Evolutionary conservation across 768 basidiomycete species (phyloP), one percentile per base, ranked within the genome.

Genomic region (Naganishia vishniacii): DNA sequence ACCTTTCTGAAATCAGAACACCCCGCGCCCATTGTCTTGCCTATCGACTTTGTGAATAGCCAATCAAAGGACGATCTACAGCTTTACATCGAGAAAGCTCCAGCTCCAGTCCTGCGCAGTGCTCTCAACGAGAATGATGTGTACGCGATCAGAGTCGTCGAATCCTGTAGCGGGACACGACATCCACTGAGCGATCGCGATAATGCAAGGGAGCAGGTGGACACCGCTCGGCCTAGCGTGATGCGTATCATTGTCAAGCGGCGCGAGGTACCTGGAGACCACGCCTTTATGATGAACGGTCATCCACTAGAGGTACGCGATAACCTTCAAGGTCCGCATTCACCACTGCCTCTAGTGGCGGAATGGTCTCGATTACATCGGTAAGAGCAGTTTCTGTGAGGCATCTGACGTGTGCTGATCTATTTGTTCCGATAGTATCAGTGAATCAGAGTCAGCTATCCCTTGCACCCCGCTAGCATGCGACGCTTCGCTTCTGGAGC

Each of bases 121-220:
- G 53, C 53, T 2, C 23, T 56, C 34, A 56, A 56, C 34, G 53
- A 56, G 37, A 56, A 56, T 37, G 53, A 56, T 20, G 53, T 56
- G 8, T 56, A 56, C 31, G 20, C 53, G n/a, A 40, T 56, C 37
- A 56, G 26, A 15, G 23, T 56, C 11, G 12, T 34, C 32, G 53
- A 56, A 25, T 34, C 53, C 12, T 11, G 31, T 16, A 23, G 23
- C 26, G 23, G 20, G 11, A 13, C 53, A 7, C n/a, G 53, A 26
- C 53, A 56, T 41, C 53, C 53, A 15, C 25, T 56, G 23, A 34
- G 53, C 37, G 34, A 56, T 4, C 34, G 26, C 20, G 42, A 44
- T 11, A 5, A 20, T 15, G 34, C 32, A 13, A 20, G 40, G 6
- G 53, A 56, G 2, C 5, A 20, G n/a, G 20, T 20, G 23, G 53